These are phyloP conservation scores for Ganoderma sinense DNA, from an alignment of 1,284 basidiomycete genomes.

Conservation along the genomic window DNA sequence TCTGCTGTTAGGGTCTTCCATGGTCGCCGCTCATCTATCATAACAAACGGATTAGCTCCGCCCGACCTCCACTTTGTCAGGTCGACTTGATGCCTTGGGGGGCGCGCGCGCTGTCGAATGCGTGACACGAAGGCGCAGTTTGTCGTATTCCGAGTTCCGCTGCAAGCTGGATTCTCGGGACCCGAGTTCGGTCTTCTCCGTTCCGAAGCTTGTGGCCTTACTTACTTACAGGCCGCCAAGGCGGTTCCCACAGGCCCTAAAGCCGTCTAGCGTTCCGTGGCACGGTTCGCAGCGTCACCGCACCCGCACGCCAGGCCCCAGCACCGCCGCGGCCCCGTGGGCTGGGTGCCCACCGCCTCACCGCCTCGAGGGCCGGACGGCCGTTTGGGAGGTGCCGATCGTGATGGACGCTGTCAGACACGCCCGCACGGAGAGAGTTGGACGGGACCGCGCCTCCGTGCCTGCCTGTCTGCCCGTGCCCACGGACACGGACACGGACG, in stretches of 20 bases:
- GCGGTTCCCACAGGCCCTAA: not conserved
- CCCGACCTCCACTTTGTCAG: not conserved
- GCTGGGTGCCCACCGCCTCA: not conserved
- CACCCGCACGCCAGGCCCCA: not conserved
- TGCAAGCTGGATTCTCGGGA: not conserved
- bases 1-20: not conserved
- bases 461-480: not conserved
- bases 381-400: not conserved
- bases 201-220: not conserved
- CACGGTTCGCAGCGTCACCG: not conserved
- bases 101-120: not conserved
- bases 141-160: not conserved
- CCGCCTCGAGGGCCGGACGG: not conserved
- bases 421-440: not conserved
- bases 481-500: not conserved
- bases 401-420: slow-evolving; percentile 1
- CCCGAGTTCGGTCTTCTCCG: not conserved
- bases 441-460: not conserved
- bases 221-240: not conserved
- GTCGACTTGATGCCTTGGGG: not conserved
- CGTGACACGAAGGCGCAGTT: not conserved
- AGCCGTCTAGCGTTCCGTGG: not conserved
- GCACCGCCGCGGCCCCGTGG: not conserved
- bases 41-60: not conserved
- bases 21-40: not conserved